Percentiles rank a stretch among this genome's conserved stretches.
Evolutionary conservation across 306 rosid genomes (phyloP).

Genomic region (Alnus rubra): DNA sequence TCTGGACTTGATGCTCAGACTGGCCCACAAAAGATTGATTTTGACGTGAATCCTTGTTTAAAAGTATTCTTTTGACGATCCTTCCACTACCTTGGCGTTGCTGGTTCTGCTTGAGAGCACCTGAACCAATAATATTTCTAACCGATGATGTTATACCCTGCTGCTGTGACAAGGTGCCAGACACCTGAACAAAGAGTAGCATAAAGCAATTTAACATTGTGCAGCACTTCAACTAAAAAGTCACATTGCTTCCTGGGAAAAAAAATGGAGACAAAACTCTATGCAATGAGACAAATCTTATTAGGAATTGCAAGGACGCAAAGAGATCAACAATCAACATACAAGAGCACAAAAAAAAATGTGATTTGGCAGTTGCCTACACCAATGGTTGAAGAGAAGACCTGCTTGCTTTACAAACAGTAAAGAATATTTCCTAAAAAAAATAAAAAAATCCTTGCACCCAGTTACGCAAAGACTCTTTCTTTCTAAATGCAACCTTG

Average conservation of each 20-base stretch:
- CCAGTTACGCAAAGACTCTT: too few species aligned
- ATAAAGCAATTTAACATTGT: constrained; percentile 10
- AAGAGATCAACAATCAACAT: background rate
- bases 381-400: background rate
- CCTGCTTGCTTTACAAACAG: too few species aligned
- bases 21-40: constrained; percentile 47
- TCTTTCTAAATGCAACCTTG: too few species aligned
- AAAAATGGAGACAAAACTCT: background rate
- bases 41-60: constrained; percentile 56
- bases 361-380: background rate
- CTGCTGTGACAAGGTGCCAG: constrained; percentile 38
- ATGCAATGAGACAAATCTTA: background rate
- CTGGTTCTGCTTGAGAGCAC: constrained; percentile 50
- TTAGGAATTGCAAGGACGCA: background rate
- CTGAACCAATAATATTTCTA: constrained; percentile 34
- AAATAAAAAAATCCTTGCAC: too few species aligned
- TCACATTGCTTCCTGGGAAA: background rate
- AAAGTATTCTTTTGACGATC: constrained; percentile 60
- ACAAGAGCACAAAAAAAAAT: background rate
- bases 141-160: constrained; percentile 42
- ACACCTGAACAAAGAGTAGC: constrained; percentile 36
- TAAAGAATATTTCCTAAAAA: too few species aligned
- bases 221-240: background rate
- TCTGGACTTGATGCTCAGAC: constrained; percentile 49
- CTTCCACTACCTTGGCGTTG: constrained; percentile 53